phyloP scores from a whole-genome alignment of 2,329 filamentous ascomycete genomes.

The Curvularia spicifera region DNA sequence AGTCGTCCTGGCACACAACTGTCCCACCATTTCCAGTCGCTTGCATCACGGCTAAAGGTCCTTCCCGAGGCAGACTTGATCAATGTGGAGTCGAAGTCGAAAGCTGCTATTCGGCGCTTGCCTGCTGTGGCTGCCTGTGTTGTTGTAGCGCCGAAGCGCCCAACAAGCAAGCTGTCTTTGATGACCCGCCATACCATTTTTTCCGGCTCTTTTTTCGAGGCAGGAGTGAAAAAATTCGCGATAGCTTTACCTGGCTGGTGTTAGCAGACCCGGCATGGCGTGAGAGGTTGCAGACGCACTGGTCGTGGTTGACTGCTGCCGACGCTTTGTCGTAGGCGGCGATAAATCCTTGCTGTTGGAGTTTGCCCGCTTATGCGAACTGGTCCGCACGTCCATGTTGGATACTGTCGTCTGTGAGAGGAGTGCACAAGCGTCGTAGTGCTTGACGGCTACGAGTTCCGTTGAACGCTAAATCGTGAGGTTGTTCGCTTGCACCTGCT shows the following conservation, averaged over 20 bases:
- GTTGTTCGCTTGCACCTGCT: conserved; percentile 12
- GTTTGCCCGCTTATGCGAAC: conserved; percentile 45
- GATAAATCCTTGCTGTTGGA: conserved; percentile 58
- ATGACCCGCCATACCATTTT: conserved; percentile 71
- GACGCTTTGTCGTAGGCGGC: conserved; percentile 64
- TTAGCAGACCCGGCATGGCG: conserved; percentile 6
- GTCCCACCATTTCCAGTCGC: conserved; percentile 97
- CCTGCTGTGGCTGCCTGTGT: conserved; percentile 21
- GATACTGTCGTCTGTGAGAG: neutral
- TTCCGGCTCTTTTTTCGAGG: conserved; percentile 82
- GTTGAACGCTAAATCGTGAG: conserved; percentile 10
- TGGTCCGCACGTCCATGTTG: conserved; percentile 31
- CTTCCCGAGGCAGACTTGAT: conserved; percentile 82
- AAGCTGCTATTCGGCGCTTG: conserved; percentile 45
- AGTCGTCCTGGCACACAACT: conserved; percentile 70
- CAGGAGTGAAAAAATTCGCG: conserved; percentile 85
- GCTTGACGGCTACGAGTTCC: conserved; percentile 2
- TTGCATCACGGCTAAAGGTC: conserved; percentile 71
- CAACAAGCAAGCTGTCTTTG: conserved; percentile 76
- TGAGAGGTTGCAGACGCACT: conserved; percentile 51
- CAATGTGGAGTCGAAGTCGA: conserved; percentile 76
- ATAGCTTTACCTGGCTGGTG: conserved; percentile 66
- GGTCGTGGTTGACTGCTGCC: conserved; percentile 61
- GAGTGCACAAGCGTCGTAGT: conserved; percentile 4
- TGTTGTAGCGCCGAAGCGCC: conserved; percentile 66